Evolutionary conservation across 2,329 filamentous ascomycete genomes (phyloP).

Genomic region (Chaetomiaceae sp.): DNA sequence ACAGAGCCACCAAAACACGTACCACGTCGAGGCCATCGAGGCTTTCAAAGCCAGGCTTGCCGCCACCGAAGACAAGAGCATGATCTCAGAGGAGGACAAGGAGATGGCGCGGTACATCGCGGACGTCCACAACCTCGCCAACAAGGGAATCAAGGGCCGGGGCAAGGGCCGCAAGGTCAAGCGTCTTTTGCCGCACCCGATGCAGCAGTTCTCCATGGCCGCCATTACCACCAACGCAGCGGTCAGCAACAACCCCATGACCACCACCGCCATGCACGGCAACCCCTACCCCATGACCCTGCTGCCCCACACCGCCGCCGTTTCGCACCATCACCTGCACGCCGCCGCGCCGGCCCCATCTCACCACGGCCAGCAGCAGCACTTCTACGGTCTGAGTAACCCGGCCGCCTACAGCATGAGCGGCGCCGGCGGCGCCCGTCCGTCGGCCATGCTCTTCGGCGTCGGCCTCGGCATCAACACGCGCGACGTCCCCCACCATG

Average conservation of each 20-base stretch:
- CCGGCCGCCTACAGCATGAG: slow-evolving; percentile 31
- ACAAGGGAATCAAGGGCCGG: slow-evolving; percentile 95
- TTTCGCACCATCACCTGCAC: slow-evolving; percentile 10
- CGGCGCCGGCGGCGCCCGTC: slow-evolving; percentile 10
- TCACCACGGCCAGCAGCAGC: slow-evolving; percentile 5
- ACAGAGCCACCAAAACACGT: slow-evolving; percentile 88
- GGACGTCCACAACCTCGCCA: slow-evolving; percentile 90
- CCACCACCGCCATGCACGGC: background rate
- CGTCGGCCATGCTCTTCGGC: background rate
- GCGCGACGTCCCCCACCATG: background rate
- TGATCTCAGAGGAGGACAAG: slow-evolving; percentile 61
- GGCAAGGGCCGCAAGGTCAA: slow-evolving; percentile 73
- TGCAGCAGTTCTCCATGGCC: background rate
- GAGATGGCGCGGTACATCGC: slow-evolving; percentile 81
- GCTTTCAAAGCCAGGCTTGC: slow-evolving; percentile 66
- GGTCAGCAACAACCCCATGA: background rate
- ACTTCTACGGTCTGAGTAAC: slow-evolving; percentile 27
- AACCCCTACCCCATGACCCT: slow-evolving; percentile 6
- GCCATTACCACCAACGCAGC: slow-evolving; percentile 1
- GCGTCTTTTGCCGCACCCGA: slow-evolving; percentile 11
- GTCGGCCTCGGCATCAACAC: background rate
- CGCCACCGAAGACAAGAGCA: slow-evolving; percentile 52
- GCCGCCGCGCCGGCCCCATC: slow-evolving; percentile 5
- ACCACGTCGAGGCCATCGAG: slow-evolving; percentile 70
- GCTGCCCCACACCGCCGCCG: slow-evolving; percentile 13